Evolutionary conservation across 1,284 basidiomycete species (phyloP).

Genomic region (Ustilago sp.): DNA sequence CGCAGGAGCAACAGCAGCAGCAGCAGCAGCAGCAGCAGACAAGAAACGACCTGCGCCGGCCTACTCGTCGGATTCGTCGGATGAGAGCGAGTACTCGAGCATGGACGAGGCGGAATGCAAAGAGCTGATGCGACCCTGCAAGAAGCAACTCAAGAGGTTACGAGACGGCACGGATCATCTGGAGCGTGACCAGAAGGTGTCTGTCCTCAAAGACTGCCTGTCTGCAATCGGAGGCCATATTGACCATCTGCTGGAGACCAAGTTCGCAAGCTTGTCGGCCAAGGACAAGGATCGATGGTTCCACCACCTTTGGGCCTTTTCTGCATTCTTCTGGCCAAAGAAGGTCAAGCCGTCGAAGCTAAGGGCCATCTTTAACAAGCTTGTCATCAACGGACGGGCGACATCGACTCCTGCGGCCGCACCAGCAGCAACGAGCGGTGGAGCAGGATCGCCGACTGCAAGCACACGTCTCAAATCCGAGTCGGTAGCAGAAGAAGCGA

Average conservation of each 20-base stretch:
- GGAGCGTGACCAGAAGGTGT: slow-evolving; percentile 92
- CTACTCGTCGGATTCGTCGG: slow-evolving; percentile 56
- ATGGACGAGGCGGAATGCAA: slow-evolving; percentile 97
- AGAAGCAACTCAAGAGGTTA: slow-evolving; percentile 95
- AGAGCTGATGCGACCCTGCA: slow-evolving; percentile 94
- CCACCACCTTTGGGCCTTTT: slow-evolving; percentile 89
- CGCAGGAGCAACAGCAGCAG: slow-evolving; percentile 6
- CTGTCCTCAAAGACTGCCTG: slow-evolving; percentile 93
- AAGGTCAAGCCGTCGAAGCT: slow-evolving; percentile 72
- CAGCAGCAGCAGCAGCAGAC: slow-evolving; percentile 32
- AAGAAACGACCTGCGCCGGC: slow-evolving; percentile 49
- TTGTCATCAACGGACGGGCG: slow-evolving; percentile 49
- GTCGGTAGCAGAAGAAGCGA: slow-evolving; percentile 14
- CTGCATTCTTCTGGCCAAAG: slow-evolving; percentile 94
- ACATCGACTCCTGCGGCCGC: slow-evolving; percentile 21
- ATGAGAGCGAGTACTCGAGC: slow-evolving; percentile 72
- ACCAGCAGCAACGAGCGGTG: slow-evolving; percentile 7
- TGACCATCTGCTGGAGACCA: slow-evolving; percentile 82
- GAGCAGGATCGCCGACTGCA: slow-evolving; percentile 18
- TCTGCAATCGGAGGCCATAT: slow-evolving; percentile 93
- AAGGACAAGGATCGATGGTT: slow-evolving; percentile 87
- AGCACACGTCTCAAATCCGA: slow-evolving; percentile 31
- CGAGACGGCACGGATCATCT: slow-evolving; percentile 89
- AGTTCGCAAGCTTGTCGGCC: slow-evolving; percentile 76
- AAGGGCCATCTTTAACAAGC: slow-evolving; percentile 63